These are phyloP conservation scores for Chenopodium quinoa DNA, from an alignment of 148 eudicot genomes.

Conservation along the genomic window DNA sequence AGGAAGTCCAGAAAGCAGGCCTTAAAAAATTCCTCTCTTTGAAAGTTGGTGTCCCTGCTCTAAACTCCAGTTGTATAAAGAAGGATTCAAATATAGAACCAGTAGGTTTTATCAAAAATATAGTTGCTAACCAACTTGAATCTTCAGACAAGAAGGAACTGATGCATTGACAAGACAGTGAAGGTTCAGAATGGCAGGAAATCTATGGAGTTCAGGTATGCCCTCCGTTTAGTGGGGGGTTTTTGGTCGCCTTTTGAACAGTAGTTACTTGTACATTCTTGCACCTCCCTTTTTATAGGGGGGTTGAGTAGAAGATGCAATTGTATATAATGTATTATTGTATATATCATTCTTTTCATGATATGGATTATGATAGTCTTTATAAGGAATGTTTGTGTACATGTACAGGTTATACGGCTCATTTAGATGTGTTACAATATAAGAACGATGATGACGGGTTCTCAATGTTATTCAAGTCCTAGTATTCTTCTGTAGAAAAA, in stretches of 20 bases:
- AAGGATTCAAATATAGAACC: constrained; percentile 8
- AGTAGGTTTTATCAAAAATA: constrained; percentile 11
- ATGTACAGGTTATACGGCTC: neutral
- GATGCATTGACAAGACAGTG: neutral
- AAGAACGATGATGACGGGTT: neutral
- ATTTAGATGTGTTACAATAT: neutral
- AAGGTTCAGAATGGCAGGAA: neutral
- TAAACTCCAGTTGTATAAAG: constrained; percentile 18
- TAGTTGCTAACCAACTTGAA: neutral
- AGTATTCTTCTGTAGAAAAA: neutral
- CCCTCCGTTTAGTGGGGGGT: neutral
- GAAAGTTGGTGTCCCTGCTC: constrained; percentile 8
- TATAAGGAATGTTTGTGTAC: neutral
- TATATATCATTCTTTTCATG: constrained; percentile 14
- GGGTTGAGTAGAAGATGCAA: neutral
- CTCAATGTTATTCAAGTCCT: neutral
- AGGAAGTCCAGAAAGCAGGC: constrained; percentile 35
- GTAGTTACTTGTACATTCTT: neutral
- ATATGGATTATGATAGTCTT: neutral
- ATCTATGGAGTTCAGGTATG: neutral
- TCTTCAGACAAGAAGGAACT: neutral
- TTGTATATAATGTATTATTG: constrained; percentile 11
- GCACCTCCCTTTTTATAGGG: neutral
- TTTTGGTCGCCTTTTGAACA: neutral
- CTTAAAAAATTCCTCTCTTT: constrained; percentile 15